Percentiles rank a stretch among this genome's conserved stretches.
Evolutionary conservation across 768 basidiomycete genomes (phyloP).

Genomic region (Boletus eberwhitei): DNA sequence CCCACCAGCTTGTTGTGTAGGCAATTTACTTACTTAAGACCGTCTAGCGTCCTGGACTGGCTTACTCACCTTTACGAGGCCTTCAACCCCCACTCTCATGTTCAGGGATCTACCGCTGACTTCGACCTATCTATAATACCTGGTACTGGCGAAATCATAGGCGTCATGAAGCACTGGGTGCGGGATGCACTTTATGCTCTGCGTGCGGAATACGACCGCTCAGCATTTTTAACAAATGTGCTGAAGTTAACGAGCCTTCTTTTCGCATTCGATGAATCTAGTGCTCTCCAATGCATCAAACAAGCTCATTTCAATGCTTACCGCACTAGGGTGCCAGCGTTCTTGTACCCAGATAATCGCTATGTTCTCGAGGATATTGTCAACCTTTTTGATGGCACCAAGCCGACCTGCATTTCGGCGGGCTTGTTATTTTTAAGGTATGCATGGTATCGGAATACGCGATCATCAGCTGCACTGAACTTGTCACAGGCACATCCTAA

Average conservation of each 20-base stretch:
- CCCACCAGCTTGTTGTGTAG: too few relatives aligned
- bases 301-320: slow-evolving; percentile 26
- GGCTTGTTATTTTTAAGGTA: slow-evolving; percentile 43
- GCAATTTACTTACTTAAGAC: too few relatives aligned
- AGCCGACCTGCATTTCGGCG: slow-evolving; percentile 21
- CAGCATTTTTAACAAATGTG: slow-evolving; percentile 39
- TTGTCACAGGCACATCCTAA: slow-evolving; percentile 41
- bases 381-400: slow-evolving; percentile 23
- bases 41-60: slow-evolving; percentile 35
- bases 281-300: slow-evolving; percentile 34
- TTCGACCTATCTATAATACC: slow-evolving; percentile 37
- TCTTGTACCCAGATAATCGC: slow-evolving; percentile 12
- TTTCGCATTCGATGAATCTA: slow-evolving; percentile 35
- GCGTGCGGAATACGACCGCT: slow-evolving; percentile 4
- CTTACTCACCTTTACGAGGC: slow-evolving; percentile 46
- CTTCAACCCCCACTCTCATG: slow-evolving; percentile 44
- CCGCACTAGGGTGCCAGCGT: neutral
- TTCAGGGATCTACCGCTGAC: slow-evolving; percentile 41
- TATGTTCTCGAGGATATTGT: slow-evolving; percentile 36
- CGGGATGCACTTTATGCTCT: slow-evolving; percentile 37
- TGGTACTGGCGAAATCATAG: slow-evolving; percentile 35
- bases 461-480: neutral
- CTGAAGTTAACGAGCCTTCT: slow-evolving; percentile 37
- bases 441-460: too few relatives aligned
- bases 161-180: slow-evolving; percentile 45